A percentile compares a stretch with the other conserved stretches of the same genome.
Conservation (phyloP, 2,329 filamentous ascomycete genomes). For the Diaporthe citriasiana region DNA sequence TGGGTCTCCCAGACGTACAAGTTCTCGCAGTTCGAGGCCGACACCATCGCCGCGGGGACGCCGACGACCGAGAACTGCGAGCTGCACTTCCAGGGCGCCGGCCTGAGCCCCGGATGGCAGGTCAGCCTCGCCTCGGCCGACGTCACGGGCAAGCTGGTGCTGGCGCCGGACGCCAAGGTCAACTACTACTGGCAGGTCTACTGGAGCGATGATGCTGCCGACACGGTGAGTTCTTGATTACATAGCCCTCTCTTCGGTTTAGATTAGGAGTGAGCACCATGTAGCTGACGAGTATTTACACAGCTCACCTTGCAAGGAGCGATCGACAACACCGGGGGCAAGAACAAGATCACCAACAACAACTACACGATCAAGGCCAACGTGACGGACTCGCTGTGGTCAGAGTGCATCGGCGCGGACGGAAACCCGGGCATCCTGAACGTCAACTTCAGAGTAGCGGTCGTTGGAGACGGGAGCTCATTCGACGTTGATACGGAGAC, state of each 20-base stretch:
- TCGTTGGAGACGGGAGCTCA: slow-evolving; percentile 51
- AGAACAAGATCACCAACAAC: slow-evolving; percentile 43
- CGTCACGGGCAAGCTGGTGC: slow-evolving; percentile 51
- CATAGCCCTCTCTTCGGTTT: fast-evolving
- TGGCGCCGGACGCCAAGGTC: slow-evolving; percentile 43
- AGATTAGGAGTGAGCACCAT: not conserved
- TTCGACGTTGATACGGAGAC: slow-evolving; percentile 55
- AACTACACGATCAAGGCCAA: slow-evolving; percentile 49
- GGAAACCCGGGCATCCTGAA: slow-evolving; percentile 56
- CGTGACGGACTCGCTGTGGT: slow-evolving; percentile 51
- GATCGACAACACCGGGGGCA: slow-evolving; percentile 47
- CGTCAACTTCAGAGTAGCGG: slow-evolving; percentile 57
- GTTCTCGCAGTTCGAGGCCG: slow-evolving; percentile 46
- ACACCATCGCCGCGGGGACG: slow-evolving; percentile 35
- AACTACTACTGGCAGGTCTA: slow-evolving; percentile 54
- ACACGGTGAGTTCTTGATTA: slow-evolving; percentile 49
- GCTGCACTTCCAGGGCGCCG: slow-evolving; percentile 52
- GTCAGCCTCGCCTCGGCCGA: slow-evolving; percentile 52
- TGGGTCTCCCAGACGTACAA: slow-evolving; percentile 49
- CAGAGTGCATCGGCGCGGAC: slow-evolving; percentile 51
- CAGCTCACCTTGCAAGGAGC: slow-evolving; percentile 50
- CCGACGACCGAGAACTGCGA: slow-evolving; percentile 54
- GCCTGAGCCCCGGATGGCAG: slow-evolving; percentile 55
- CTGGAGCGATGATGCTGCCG: slow-evolving; percentile 54
- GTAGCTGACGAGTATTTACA: not conserved